Evolutionary conservation across 345 rosid species (phyloP).

Genomic region (Raphanus sativus): DNA sequence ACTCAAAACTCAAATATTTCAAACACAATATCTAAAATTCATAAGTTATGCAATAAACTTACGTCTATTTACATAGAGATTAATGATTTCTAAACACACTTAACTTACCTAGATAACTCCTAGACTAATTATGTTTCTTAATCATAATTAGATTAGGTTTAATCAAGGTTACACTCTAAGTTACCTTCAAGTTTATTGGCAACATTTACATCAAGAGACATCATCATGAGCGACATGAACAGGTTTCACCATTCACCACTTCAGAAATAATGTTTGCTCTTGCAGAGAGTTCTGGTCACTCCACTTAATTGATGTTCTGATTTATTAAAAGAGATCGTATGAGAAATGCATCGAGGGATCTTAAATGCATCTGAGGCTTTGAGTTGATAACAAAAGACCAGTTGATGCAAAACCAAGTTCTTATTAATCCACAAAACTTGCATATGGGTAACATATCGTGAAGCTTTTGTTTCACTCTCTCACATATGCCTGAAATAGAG

Average conservation of each 20-base stretch:
- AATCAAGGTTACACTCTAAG: too few relatives aligned
- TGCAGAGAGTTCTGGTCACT: slow-evolving; percentile 68
- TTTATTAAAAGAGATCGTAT: not conserved
- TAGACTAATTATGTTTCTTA: too few relatives aligned
- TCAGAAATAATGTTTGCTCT: slow-evolving; percentile 54
- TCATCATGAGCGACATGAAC: slow-evolving; percentile 65
- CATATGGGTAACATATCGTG: slow-evolving; percentile 6
- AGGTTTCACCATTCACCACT: slow-evolving; percentile 77
- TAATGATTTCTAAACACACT: too few relatives aligned
- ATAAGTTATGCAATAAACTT: too few relatives aligned
- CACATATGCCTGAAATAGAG: not conserved
- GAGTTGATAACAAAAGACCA: slow-evolving; percentile 9
- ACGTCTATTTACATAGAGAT: too few relatives aligned
- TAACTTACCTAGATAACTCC: too few relatives aligned
- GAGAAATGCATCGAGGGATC: not conserved
- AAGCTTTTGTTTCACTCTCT: slow-evolving; percentile 17
- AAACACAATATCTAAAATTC: too few relatives aligned
- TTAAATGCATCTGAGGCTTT: not conserved
- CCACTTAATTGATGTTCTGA: not conserved
- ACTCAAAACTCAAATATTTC: too few relatives aligned
- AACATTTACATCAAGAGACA: slow-evolving; percentile 20
- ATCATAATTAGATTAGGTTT: too few relatives aligned
- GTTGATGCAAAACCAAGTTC: slow-evolving; percentile 6
- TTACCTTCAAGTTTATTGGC: too few relatives aligned
- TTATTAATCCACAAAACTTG: slow-evolving; percentile 18